phyloP scores from a whole-genome alignment of 352 stramenopile genomes.

The Pythium sukuiense region DNA sequence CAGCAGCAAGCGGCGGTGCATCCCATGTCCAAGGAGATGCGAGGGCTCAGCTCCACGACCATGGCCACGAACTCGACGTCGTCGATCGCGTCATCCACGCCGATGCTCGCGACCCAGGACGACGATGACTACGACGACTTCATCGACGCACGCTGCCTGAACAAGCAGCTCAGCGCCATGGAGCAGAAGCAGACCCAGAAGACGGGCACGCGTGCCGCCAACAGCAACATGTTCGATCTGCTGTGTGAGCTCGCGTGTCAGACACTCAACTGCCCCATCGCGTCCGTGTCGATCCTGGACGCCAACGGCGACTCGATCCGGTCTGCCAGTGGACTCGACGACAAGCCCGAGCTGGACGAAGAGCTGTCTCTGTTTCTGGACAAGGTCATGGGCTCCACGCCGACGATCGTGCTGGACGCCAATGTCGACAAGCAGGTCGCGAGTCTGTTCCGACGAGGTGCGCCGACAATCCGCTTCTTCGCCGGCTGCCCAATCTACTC shows the following conservation, averaged over 20 bases:
- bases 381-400: constrained; percentile 78
- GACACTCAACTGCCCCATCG: constrained; percentile 78
- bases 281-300: constrained; percentile 70
- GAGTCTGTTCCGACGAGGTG: constrained; percentile 46
- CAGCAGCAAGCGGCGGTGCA: constrained; percentile 16
- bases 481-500: constrained; percentile 80
- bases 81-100: constrained; percentile 32
- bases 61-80: constrained; percentile 11
- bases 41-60: constrained; percentile 10
- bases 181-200: constrained; percentile 46
- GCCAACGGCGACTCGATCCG: constrained; percentile 46
- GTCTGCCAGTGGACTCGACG: constrained; percentile 49
- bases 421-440: constrained; percentile 69
- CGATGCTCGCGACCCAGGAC: constrained; percentile 31
- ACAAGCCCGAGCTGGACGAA: constrained; percentile 49
- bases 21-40: constrained; percentile 24
- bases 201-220: constrained; percentile 15
- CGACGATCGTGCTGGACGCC: constrained; percentile 72
- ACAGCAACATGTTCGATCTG: constrained; percentile 80
- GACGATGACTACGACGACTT: constrained; percentile 65
- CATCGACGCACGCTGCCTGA: constrained; percentile 53
- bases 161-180: constrained; percentile 55
- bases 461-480: constrained; percentile 69
- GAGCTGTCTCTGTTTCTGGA: constrained; percentile 70
- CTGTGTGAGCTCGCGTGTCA: constrained; percentile 81